phyloP scores from a whole-genome alignment of 345 rosid genomes.

The Carallia brachiata region DNA sequence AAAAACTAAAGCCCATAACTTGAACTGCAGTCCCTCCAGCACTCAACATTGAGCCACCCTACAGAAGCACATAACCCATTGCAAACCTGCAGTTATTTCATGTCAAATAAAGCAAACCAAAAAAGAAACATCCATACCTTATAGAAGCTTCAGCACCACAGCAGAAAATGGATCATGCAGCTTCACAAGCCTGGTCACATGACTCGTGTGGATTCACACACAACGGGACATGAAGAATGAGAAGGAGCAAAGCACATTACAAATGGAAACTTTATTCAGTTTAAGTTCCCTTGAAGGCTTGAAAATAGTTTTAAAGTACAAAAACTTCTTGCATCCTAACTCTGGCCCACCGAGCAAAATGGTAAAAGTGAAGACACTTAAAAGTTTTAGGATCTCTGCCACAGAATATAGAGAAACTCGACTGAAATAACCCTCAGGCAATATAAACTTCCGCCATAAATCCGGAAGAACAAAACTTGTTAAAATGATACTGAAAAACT shows the following conservation, averaged over 20 bases:
- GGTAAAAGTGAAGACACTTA: constrained; percentile 9
- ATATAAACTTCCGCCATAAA: constrained; percentile 15
- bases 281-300: constrained; percentile 8
- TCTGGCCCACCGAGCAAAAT: constrained; percentile 11
- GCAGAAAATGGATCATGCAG: background rate
- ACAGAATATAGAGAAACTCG: constrained; percentile 10
- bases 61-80: constrained; percentile 1
- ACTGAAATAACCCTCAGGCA: constrained; percentile 15
- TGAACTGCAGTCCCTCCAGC: constrained; percentile 4
- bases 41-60: background rate
- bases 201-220: constrained; percentile 7
- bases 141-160: constrained; percentile 8
- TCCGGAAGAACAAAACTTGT: constrained; percentile 27
- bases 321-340: constrained; percentile 18
- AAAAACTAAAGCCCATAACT: constrained; percentile 14
- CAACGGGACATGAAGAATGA: constrained; percentile 3
- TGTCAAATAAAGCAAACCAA: constrained; percentile 4
- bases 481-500: constrained; percentile 18
- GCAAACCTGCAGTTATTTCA: constrained; percentile 11
- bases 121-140: constrained; percentile 2
- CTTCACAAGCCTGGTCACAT: constrained; percentile 11
- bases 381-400: constrained; percentile 16
- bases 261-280: constrained; percentile 12
- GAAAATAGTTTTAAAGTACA: constrained; percentile 12
- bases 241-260: constrained; percentile 9